Percentiles rank a stretch among this genome's conserved stretches.
Conservation (phyloP, 371 early-diverging fungal species). For the Rhizopus delemar region DNA sequence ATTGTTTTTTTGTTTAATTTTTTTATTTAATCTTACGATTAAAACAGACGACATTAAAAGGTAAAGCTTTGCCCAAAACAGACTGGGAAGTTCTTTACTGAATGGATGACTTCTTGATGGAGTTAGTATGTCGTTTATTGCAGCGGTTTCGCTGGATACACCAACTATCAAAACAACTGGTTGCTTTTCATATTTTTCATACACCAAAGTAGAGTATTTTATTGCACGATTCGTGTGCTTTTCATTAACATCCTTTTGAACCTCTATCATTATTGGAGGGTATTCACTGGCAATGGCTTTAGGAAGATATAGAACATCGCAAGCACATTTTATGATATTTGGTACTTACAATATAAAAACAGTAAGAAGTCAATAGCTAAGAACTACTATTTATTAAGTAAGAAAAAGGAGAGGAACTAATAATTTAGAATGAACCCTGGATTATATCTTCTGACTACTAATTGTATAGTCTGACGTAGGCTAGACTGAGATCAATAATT, state of each 20-base stretch:
- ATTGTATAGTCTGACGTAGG: too few species aligned
- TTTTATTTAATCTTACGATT: too few species aligned
- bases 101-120: constrained; percentile 10
- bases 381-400: too few species aligned
- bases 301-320: constrained; percentile 13
- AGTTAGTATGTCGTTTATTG: constrained; percentile 11
- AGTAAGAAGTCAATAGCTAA: too few species aligned
- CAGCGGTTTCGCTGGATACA: constrained; percentile 8
- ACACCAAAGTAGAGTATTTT: constrained; percentile 10
- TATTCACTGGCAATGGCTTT: constrained; percentile 7
- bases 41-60: constrained; percentile 14
- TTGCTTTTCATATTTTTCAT: constrained; percentile 4
- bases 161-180: constrained; percentile 13
- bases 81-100: constrained; percentile 12
- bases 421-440: too few species aligned
- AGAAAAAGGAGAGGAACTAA: too few species aligned
- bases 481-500: too few species aligned
- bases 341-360: too few species aligned
- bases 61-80: constrained; percentile 17
- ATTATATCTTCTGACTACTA: too few species aligned
- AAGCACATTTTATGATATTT: constrained; percentile 16
- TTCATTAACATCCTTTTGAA: constrained; percentile 9
- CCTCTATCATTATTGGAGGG: constrained; percentile 8
- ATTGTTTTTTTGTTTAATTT: too few species aligned
- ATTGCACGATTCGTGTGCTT: constrained; percentile 1